Conservation (phyloP, 2,329 filamentous ascomycete genomes). For the Aureobasidium lini region DNA sequence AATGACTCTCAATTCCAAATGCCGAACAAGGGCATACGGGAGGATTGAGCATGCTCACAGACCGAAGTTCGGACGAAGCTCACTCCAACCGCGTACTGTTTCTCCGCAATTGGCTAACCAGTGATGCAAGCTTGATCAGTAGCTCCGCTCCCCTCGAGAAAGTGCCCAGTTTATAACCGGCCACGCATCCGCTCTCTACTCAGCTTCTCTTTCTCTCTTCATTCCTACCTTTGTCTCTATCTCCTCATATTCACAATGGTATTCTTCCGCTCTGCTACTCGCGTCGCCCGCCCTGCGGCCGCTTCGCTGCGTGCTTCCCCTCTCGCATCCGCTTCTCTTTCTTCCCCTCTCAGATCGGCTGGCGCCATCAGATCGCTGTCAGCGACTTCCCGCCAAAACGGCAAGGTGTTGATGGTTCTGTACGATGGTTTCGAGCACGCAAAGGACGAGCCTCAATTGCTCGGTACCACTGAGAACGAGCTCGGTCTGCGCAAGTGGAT, state of each 20-base stretch:
- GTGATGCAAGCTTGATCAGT: neutral
- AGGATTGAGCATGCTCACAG: neutral
- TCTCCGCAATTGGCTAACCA: constrained; percentile 9
- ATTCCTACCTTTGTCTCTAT: neutral
- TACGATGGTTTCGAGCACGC: constrained; percentile 89
- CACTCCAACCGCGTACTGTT: neutral
- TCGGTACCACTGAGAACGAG: constrained; percentile 97
- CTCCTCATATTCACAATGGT: constrained; percentile 37
- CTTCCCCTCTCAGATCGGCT: constrained; percentile 35
- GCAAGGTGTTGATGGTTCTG: constrained; percentile 89
- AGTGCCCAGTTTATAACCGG: constrained; percentile 1
- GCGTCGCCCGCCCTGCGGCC: constrained; percentile 49
- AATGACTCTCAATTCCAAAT: constrained; percentile 7
- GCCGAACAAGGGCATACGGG: constrained; percentile 5
- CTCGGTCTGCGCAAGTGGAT: constrained; percentile 96
- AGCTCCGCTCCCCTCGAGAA: neutral
- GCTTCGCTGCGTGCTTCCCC: constrained; percentile 42
- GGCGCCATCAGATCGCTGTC: constrained; percentile 55
- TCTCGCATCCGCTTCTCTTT: constrained; percentile 25
- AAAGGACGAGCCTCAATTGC: constrained; percentile 75
- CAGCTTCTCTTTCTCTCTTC: neutral
- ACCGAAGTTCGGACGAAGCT: constrained; percentile 5
- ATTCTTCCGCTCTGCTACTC: constrained; percentile 57
- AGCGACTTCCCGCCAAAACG: constrained; percentile 64
- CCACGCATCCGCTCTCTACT: neutral